Conservation (phyloP, 176 grass and related monocot genomes). For the Zea mays region Zm-B73-REFERENCE-NAM-5.0 NC_050105.1:151258001-151258500, state of each 20-base stretch:
- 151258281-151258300: neutral
- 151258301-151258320: neutral
- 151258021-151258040: no score
- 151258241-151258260: neutral
- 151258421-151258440: neutral
- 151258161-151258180: no score
- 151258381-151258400: neutral
- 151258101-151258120: no score
- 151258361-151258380: neutral
- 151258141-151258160: no score
- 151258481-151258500: neutral
- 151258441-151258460: neutral
- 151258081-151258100: no score
- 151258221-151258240: neutral
- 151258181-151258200: neutral
- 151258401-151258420: neutral
- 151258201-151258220: constrained; percentile 35
- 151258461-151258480: neutral
- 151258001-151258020: no score
- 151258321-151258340: no score
- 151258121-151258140: no score
- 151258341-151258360: no score
- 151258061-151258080: no score
- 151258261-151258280: constrained; percentile 4
- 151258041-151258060: no score